Conservation (phyloP, 306 rosid species). For the Herpetospermum pedunculosum region DNA sequence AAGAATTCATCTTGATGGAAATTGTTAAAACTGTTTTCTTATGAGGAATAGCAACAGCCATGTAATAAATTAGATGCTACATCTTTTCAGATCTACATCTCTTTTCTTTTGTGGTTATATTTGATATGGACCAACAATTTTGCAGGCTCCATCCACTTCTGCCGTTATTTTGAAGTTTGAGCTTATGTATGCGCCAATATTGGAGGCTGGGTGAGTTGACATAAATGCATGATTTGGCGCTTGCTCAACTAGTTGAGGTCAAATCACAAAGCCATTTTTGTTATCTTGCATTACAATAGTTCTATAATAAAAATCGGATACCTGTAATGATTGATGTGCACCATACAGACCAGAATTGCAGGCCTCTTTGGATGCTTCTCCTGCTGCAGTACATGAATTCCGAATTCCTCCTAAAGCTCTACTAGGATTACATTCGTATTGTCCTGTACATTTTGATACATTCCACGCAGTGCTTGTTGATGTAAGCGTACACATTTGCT, state of each 20-base stretch:
- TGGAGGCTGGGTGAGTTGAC: conserved; percentile 52
- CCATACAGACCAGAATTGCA: conserved; percentile 43
- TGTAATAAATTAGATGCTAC: neutral
- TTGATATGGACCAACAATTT: conserved; percentile 15
- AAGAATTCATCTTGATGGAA: neutral
- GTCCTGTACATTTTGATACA: conserved; percentile 75
- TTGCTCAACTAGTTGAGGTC: conserved; percentile 4
- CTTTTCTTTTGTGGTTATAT: conserved; percentile 1
- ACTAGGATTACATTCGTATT: conserved; percentile 72
- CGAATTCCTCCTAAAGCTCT: conserved; percentile 82
- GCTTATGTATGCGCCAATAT: conserved; percentile 63
- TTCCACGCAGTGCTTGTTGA: conserved; percentile 76
- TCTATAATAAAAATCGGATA: conserved; percentile 18
- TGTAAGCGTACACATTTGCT: conserved; percentile 62
- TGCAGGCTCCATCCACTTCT: conserved; percentile 56
- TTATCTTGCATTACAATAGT: neutral
- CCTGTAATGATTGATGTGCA: conserved; percentile 21
- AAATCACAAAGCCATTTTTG: conserved; percentile 3
- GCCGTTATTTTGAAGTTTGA: conserved; percentile 85
- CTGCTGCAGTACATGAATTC: conserved; percentile 77
- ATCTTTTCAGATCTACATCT: neutral
- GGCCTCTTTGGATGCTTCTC: conserved; percentile 33
- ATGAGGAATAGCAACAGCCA: neutral
- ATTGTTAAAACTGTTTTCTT: neutral
- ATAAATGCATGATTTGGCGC: conserved; percentile 9